Evolutionary conservation across 768 basidiomycete species (phyloP).

Genomic region (Cystobasidium ongulense): DNA sequence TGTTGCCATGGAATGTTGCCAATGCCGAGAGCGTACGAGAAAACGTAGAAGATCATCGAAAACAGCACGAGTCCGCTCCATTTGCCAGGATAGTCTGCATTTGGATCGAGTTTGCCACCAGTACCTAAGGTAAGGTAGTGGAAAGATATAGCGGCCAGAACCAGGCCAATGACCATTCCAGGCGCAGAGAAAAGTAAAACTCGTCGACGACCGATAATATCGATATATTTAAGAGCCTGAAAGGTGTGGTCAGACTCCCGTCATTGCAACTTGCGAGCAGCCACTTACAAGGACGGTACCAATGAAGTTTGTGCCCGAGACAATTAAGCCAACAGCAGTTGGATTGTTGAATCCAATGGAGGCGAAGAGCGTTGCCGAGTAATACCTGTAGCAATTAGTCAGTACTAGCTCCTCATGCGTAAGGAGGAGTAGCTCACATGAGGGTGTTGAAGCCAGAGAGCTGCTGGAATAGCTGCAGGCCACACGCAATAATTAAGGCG

Average conservation of each 20-base stretch:
- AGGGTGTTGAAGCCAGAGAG: conserved; percentile 77
- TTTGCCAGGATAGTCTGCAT: conserved; percentile 54
- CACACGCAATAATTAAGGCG: conserved; percentile 58
- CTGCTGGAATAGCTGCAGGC: conserved; percentile 75
- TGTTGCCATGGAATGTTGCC: conserved; percentile 64
- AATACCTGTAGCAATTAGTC: conserved; percentile 40
- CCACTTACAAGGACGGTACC: conserved; percentile 59
- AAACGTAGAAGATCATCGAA: conserved; percentile 75
- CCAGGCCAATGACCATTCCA: conserved; percentile 62
- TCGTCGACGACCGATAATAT: conserved; percentile 59
- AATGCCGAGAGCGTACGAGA: conserved; percentile 57
- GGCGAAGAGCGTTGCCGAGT: conserved; percentile 69
- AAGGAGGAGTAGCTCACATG: conserved; percentile 43
- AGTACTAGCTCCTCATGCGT: neutral
- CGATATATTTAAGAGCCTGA: conserved; percentile 48
- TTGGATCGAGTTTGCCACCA: conserved; percentile 56
- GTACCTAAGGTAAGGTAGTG: conserved; percentile 56
- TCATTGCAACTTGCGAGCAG: neutral
- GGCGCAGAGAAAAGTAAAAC: conserved; percentile 66
- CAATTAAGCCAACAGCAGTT: conserved; percentile 68
- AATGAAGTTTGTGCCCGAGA: conserved; percentile 69
- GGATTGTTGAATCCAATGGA: conserved; percentile 74
- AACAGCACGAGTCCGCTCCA: conserved; percentile 66
- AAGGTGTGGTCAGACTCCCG: neutral
- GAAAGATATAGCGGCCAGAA: conserved; percentile 46